phyloP scores from a whole-genome alignment of 768 basidiomycete species.

The Sporobolomyces roseus region DNA sequence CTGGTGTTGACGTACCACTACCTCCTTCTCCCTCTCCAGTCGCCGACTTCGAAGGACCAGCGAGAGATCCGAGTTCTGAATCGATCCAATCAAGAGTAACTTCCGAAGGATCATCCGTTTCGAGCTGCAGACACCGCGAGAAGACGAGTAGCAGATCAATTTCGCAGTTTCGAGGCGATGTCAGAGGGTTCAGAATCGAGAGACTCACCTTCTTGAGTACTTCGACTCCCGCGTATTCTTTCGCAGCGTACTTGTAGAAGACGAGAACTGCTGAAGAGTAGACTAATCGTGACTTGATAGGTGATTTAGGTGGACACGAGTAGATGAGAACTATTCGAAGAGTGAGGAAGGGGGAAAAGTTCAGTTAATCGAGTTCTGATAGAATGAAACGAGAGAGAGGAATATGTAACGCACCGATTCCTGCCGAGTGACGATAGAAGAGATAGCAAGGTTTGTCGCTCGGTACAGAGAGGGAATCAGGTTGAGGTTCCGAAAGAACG shows the following conservation, averaged over 20 bases:
- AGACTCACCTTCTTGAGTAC: conserved; percentile 51
- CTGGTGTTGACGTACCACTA: not conserved
- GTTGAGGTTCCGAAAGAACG: conserved; percentile 61
- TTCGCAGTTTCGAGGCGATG: too few species aligned
- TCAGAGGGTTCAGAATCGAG: too few species aligned
- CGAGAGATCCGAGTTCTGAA: conserved; percentile 56
- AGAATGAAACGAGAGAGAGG: not conserved
- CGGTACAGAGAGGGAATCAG: conserved; percentile 48
- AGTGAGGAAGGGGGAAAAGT: too few species aligned
- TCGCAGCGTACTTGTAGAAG: conserved; percentile 57
- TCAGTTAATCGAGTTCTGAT: not conserved
- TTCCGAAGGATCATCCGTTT: conserved; percentile 76
- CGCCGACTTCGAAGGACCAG: not conserved
- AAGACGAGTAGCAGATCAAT: too few species aligned
- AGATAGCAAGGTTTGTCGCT: conserved; percentile 20
- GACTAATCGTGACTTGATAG: conserved; percentile 81
- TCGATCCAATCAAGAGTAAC: conserved; percentile 63
- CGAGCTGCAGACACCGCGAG: conserved; percentile 57
- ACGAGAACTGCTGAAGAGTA: conserved; percentile 71
- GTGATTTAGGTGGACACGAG: conserved; percentile 75
- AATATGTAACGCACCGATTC: conserved; percentile 58
- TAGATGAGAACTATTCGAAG: conserved; percentile 79
- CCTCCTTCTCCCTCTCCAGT: not conserved
- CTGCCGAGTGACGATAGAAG: conserved; percentile 47
- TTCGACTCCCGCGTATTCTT: conserved; percentile 52